Evolutionary conservation across 2,329 filamentous ascomycete species (phyloP).

Genomic region (Aspergillus sp.): DNA sequence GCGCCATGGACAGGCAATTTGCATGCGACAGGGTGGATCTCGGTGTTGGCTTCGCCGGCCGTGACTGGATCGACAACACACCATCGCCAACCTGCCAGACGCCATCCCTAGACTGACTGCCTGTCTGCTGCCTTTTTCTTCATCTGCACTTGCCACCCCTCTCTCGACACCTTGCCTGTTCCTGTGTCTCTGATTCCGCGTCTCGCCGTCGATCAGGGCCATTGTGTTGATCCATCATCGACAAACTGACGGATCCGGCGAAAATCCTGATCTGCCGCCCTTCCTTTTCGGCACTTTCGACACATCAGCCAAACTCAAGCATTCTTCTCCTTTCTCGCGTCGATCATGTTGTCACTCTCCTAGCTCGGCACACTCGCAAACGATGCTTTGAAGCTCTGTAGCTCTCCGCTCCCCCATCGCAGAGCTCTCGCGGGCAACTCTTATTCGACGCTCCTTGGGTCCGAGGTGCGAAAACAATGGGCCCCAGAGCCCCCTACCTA

Average conservation of each 20-base stretch:
- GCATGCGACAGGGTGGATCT: not conserved
- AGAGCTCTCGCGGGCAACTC: not conserved
- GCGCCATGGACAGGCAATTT: not conserved
- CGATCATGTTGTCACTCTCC: slow-evolving; percentile 1
- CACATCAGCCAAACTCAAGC: not conserved
- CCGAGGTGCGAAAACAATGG: slow-evolving; percentile 2
- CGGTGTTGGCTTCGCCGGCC: not conserved
- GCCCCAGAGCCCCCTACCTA: not conserved
- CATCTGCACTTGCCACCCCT: not conserved
- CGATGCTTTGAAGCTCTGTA: not conserved
- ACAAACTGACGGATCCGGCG: slow-evolving; percentile 4
- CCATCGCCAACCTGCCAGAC: not conserved
- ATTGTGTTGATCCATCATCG: not conserved
- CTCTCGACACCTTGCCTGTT: not conserved
- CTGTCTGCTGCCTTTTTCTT: not conserved
- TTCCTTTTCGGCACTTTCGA: not conserved
- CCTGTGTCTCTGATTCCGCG: not conserved
- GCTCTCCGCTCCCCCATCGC: not conserved
- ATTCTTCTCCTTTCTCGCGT: not conserved
- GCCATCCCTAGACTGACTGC: not conserved
- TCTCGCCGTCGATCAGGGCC: not conserved
- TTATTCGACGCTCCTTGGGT: not conserved
- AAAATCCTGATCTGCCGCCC: not conserved
- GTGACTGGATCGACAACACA: not conserved
- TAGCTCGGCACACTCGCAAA: not conserved